Evolutionary conservation across 2,329 filamentous ascomycete genomes (phyloP).

Genomic region (Fusarium lateritium): DNA sequence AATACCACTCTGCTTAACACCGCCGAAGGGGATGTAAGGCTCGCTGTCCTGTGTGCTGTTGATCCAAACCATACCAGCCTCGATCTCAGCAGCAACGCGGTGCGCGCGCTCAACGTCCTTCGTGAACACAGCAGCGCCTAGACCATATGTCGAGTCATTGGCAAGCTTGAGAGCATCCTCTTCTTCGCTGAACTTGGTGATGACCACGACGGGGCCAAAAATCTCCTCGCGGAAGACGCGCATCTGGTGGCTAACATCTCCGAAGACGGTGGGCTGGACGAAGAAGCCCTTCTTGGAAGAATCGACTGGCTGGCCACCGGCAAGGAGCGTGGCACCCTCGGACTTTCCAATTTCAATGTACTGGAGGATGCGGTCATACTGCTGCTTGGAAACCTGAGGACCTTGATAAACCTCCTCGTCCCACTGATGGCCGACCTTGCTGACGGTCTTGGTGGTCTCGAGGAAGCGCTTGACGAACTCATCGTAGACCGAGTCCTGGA

Average conservation of each 20-base stretch:
- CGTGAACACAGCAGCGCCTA: conserved; percentile 86
- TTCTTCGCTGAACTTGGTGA: conserved; percentile 85
- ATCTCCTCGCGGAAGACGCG: conserved; percentile 92
- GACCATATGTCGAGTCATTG: conserved; percentile 83
- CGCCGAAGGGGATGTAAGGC: conserved; percentile 47
- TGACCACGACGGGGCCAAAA: conserved; percentile 86
- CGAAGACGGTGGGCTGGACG: conserved; percentile 90
- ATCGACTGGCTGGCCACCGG: conserved; percentile 54
- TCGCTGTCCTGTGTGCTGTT: conserved; percentile 53
- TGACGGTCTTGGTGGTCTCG: conserved; percentile 72
- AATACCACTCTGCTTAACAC: conserved; percentile 50
- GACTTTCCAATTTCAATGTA: conserved; percentile 65
- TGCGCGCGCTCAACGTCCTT: conserved; percentile 84
- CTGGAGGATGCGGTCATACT: conserved; percentile 75
- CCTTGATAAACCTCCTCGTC: conserved; percentile 56
- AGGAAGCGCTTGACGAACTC: conserved; percentile 85
- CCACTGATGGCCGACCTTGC: conserved; percentile 54
- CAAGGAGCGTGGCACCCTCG: conserved; percentile 47
- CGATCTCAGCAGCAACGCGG: conserved; percentile 79
- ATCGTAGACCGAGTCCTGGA: conserved; percentile 87
- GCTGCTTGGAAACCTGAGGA: conserved; percentile 70
- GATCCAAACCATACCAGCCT: conserved; percentile 75
- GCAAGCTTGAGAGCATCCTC: conserved; percentile 80
- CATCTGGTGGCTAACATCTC: conserved; percentile 75
- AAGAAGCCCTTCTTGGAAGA: conserved; percentile 85